Evolutionary conservation across 2,329 filamentous ascomycete species (phyloP), one percentile per base, ranked within the genome.

Genomic region (Parastagonospora avenae): DNA sequence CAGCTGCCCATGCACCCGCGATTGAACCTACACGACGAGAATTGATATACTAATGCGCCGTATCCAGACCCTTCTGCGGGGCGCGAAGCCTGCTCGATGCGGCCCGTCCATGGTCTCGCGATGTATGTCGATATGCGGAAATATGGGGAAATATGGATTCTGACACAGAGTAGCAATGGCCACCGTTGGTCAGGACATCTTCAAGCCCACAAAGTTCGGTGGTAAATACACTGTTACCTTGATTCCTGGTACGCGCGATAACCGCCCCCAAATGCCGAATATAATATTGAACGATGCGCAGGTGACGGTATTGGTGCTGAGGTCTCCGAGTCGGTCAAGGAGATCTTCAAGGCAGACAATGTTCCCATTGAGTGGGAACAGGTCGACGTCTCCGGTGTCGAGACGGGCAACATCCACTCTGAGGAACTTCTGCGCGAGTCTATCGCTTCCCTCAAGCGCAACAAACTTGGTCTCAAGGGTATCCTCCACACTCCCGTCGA

Each of bases 301-400:
- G 85, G 85, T 80, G 94, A 99, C 72, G 94, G 94, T 82, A 96
- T 99, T 76, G 94, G 94, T 77, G 91, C 91, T 77, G 94, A 99
- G 81, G 92, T 97, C 57, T 92, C 93, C 70, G 92, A 97, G 81
- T 94, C 91, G 59, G 93, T 99, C 77, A 96, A 97, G 88, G 95
- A 93, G 66, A 89, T 99, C 78, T 97, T 97, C 88, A 97, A 97
- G 86, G 92, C 93, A 76, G 93, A 97, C 83, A 97, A 96, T 75
- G 93, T 97, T 46, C 94, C 94, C 72, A 88, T 99, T 70, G 92
- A 97, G 79, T 97, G 94, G 93, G 94, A 99, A 80, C 92, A 97
- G 82, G 85, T 99, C 69, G 92, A 97, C 75, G 93, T 96, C 40
- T 92, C 91, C 27, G 94, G 94, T 77, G 84, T 97, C 62, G 90